Evolutionary conservation across 352 stramenopile genomes (phyloP).

Genomic region (Globisporangium iwayamae): DNA sequence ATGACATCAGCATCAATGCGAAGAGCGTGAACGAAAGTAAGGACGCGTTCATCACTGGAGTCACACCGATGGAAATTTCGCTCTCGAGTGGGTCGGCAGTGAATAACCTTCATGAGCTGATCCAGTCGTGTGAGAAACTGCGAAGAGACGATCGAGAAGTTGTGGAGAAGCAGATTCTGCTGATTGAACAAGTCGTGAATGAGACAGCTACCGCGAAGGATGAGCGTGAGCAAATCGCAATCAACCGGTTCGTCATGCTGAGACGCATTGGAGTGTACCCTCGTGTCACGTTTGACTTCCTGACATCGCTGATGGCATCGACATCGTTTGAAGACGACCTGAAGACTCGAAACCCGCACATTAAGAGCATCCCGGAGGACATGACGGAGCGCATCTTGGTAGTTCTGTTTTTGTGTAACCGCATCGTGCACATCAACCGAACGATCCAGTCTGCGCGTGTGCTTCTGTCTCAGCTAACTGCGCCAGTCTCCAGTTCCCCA

Average conservation of each 20-base stretch:
- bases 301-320: slow-evolving; percentile 70
- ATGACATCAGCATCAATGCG: slow-evolving; percentile 90
- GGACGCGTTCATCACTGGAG: slow-evolving; percentile 64
- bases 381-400: slow-evolving; percentile 50
- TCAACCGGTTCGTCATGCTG: slow-evolving; percentile 58
- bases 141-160: slow-evolving; percentile 48
- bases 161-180: slow-evolving; percentile 48
- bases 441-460: slow-evolving; percentile 50
- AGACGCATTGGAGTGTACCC: slow-evolving; percentile 58
- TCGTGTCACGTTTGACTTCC: slow-evolving; percentile 70
- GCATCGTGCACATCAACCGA: slow-evolving; percentile 83
- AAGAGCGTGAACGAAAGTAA: slow-evolving; percentile 68
- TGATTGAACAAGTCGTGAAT: slow-evolving; percentile 53
- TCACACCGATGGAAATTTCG: slow-evolving; percentile 50
- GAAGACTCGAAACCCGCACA: slow-evolving; percentile 65
- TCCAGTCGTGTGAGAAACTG: slow-evolving; percentile 46
- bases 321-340: slow-evolving; percentile 58
- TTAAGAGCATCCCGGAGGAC: slow-evolving; percentile 21
- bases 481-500: background rate
- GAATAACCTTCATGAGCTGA: slow-evolving; percentile 40
- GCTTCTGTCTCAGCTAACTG: slow-evolving; percentile 25
- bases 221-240: slow-evolving; percentile 16
- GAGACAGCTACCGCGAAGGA: slow-evolving; percentile 23
- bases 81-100: slow-evolving; percentile 18
- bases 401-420: slow-evolving; percentile 72